Conservation (phyloP, 805 yeast species). For the Starmerella stellata region DNA sequence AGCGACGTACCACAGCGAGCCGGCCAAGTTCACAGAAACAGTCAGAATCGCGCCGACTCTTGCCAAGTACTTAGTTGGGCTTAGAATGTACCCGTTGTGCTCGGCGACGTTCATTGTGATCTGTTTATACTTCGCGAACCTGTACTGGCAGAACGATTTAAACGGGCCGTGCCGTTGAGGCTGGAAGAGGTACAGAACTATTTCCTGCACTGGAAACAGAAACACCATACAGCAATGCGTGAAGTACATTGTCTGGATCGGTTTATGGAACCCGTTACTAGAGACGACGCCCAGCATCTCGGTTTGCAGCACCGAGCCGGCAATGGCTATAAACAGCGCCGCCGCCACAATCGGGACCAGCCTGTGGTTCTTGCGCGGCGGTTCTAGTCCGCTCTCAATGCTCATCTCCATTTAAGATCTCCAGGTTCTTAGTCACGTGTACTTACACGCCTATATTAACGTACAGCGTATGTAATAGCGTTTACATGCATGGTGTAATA, state of each 20-base stretch:
- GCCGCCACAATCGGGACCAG: slow-evolving; percentile 29
- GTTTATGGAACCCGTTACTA: slow-evolving; percentile 42
- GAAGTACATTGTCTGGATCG: slow-evolving; percentile 38
- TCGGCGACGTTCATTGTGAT: slow-evolving; percentile 12
- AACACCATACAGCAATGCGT: slow-evolving; percentile 69
- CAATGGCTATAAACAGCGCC: slow-evolving; percentile 32
- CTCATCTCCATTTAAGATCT: too few relatives aligned
- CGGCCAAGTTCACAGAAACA: slow-evolving; percentile 51
- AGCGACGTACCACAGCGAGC: slow-evolving; percentile 71
- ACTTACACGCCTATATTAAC: too few relatives aligned
- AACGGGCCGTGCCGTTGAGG: slow-evolving; percentile 5
- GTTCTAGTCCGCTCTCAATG: too few relatives aligned
- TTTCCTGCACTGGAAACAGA: slow-evolving; percentile 52
- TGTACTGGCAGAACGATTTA: slow-evolving; percentile 8
- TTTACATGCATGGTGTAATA: too few relatives aligned
- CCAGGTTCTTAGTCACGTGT: too few relatives aligned
- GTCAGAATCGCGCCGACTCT: slow-evolving; percentile 31
- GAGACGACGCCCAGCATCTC: slow-evolving; percentile 61
- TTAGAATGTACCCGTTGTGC: slow-evolving; percentile 5
- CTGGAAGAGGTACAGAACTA: slow-evolving; percentile 27
- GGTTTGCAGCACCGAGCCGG: slow-evolving; percentile 60
- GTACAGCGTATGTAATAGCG: too few relatives aligned
- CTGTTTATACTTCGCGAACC: slow-evolving; percentile 9
- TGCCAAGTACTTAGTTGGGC: slow-evolving; percentile 27
- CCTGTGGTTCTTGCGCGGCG: too few relatives aligned